Conservation (phyloP, 108 stramenopile genomes). For the Skeletonema potamos region DNA sequence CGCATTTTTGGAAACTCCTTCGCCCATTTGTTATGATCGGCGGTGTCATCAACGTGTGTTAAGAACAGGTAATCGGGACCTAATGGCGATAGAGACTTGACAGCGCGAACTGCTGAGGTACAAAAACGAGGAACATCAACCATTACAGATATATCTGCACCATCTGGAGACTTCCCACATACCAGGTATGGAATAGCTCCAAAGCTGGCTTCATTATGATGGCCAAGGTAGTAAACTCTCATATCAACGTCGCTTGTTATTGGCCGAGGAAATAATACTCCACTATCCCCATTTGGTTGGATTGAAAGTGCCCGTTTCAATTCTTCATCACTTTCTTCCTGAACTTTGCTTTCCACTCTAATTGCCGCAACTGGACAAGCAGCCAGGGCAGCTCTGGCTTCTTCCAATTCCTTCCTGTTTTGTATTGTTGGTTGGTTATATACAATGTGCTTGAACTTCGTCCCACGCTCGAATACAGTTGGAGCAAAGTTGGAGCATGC, state of each 20-base stretch:
- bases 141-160: constrained; percentile 48
- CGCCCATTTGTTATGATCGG: constrained; percentile 67
- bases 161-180: constrained; percentile 7
- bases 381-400: constrained; percentile 61
- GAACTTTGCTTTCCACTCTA: constrained; percentile 48
- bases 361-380: constrained; percentile 82
- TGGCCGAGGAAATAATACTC: constrained; percentile 55
- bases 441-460: constrained; percentile 45
- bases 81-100: constrained; percentile 25
- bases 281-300: constrained; percentile 2
- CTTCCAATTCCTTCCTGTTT: constrained; percentile 39
- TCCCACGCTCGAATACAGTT: constrained; percentile 37
- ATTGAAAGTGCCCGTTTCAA: constrained; percentile 39
- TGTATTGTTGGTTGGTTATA: constrained; percentile 28
- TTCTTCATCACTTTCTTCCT: constrained; percentile 23
- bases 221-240: constrained; percentile 55
- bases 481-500: constrained; percentile 70
- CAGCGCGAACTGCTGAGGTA: constrained; percentile 33
- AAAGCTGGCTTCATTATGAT: constrained; percentile 65
- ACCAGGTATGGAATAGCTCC: constrained; percentile 69
- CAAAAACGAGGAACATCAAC: constrained; percentile 62
- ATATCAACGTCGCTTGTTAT: constrained; percentile 18
- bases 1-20: constrained; percentile 51
- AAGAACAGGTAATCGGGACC: constrained; percentile 63
- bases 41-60: constrained; percentile 78